A percentile compares a stretch with the other conserved stretches of the same genome.
Evolutionary conservation across 257 asterid genomes (phyloP).

Genomic region (Rubia yunnanensis): DNA sequence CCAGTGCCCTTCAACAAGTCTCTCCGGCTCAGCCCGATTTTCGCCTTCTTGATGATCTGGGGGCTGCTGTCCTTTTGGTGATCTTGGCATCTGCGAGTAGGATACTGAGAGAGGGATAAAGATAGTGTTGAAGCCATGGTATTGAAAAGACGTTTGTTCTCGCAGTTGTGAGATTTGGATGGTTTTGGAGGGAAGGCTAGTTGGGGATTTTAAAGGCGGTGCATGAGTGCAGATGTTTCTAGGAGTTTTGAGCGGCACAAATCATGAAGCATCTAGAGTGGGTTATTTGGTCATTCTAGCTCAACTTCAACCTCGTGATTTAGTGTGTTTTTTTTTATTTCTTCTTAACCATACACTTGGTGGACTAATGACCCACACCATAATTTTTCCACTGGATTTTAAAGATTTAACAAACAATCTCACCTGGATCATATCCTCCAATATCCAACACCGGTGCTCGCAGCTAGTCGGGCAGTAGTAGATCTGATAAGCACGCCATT

Average conservation of each 20-base stretch:
- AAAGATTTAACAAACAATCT: background rate
- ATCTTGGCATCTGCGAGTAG: constrained; percentile 42
- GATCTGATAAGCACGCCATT: too few relatives aligned
- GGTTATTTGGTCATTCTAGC: background rate
- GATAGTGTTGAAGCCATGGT: constrained; percentile 35
- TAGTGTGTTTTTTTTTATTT: background rate
- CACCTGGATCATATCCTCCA: too few relatives aligned
- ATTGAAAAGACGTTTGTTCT: background rate
- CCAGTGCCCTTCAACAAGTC: constrained; percentile 27
- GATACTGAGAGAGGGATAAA: constrained; percentile 27
- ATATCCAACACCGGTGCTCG: too few relatives aligned
- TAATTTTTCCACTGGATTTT: background rate
- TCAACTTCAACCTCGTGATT: background rate
- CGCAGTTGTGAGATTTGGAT: constrained; percentile 11
- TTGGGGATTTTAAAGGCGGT: constrained; percentile 3
- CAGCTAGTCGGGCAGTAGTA: too few relatives aligned
- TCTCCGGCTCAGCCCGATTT: constrained; percentile 30
- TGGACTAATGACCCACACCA: background rate
- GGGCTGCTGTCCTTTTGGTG: constrained; percentile 20
- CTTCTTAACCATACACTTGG: constrained; percentile 40
- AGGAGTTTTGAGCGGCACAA: constrained; percentile 15
- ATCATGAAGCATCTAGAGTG: constrained; percentile 36
- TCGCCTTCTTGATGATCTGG: constrained; percentile 9
- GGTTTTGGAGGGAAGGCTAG: constrained; percentile 33
- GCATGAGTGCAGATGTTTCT: constrained; percentile 30